A percentile compares a stretch with the other conserved stretches of the same genome.
Conservation (phyloP, 148 eudicot species). For the Amaranthus palmeri region DNA sequence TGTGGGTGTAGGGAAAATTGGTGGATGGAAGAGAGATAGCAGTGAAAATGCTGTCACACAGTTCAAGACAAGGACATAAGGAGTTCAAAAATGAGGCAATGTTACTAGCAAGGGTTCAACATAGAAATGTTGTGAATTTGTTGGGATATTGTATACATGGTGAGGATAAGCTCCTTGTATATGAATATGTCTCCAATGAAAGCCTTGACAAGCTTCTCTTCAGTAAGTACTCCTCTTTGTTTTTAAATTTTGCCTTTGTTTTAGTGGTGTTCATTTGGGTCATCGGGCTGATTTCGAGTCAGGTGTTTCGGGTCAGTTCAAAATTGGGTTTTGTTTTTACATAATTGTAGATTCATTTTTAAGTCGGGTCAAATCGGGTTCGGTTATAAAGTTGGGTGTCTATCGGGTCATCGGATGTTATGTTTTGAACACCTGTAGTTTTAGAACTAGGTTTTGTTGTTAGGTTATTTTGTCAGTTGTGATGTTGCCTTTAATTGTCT, state of each 20-base stretch:
- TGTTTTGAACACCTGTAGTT: too few relatives aligned
- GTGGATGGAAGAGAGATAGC: constrained; percentile 84
- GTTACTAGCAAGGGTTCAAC: constrained; percentile 78
- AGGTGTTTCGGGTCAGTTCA: too few relatives aligned
- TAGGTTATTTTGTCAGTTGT: constrained; percentile 2
- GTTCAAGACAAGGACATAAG: constrained; percentile 70
- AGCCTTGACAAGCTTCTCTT: constrained; percentile 91
- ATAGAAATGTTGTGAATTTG: constrained; percentile 85
- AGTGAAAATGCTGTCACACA: constrained; percentile 69
- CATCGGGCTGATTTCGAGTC: too few relatives aligned
- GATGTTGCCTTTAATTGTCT: background rate
- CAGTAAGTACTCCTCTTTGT: constrained; percentile 50
- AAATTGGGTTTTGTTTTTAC: too few relatives aligned
- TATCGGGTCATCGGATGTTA: too few relatives aligned
- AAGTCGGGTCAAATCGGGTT: too few relatives aligned
- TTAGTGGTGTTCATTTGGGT: too few relatives aligned
- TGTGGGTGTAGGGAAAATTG: constrained; percentile 61
- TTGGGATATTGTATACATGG: constrained; percentile 77
- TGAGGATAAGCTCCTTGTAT: constrained; percentile 77
- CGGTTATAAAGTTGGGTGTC: too few relatives aligned
- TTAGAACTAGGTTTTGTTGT: background rate
- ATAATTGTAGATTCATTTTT: too few relatives aligned
- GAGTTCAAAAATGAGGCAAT: constrained; percentile 92
- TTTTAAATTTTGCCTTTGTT: background rate
- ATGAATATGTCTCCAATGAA: constrained; percentile 76